These are phyloP conservation scores for Phytophthora pini DNA, from an alignment of 352 stramenopile species.

Conservation along the genomic window DNA sequence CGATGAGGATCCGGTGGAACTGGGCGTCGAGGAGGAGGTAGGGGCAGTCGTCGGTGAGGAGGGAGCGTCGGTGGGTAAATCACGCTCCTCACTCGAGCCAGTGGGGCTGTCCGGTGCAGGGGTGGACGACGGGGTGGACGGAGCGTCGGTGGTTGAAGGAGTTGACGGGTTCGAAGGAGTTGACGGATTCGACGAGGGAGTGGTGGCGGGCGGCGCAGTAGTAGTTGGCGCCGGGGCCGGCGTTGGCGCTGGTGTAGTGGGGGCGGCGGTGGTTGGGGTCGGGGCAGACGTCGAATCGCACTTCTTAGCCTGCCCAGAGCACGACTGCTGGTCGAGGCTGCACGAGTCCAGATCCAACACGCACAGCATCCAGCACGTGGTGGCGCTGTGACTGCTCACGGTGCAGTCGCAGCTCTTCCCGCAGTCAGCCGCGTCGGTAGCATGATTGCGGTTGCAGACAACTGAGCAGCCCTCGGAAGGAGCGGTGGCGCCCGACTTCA, in stretches of 20 bases:
- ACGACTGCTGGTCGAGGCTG: slow-evolving; percentile 34
- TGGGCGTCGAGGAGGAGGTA: slow-evolving; percentile 6
- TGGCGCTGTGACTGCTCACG: slow-evolving; percentile 30
- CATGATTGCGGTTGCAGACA: slow-evolving; percentile 53
- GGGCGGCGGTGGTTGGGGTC: slow-evolving; percentile 18
- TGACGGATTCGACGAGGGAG: slow-evolving; percentile 1
- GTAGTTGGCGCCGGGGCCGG: slow-evolving; percentile 8
- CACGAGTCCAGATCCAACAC: slow-evolving; percentile 51
- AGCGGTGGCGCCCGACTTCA: slow-evolving; percentile 29
- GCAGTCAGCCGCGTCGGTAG: slow-evolving; percentile 31
- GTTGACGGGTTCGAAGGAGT: slow-evolving; percentile 16
- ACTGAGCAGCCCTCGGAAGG: slow-evolving; percentile 36
- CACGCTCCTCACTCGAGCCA: slow-evolving; percentile 9
- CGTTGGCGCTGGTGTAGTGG: slow-evolving; percentile 9
- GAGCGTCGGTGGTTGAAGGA: slow-evolving; percentile 5
- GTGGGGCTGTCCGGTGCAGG: slow-evolving; percentile 8
- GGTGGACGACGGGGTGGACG: not conserved
- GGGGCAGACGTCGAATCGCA: slow-evolving; percentile 27
- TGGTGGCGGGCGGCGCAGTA: not conserved
- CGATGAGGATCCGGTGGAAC: slow-evolving; percentile 1
- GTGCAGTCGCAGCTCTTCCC: slow-evolving; percentile 35
- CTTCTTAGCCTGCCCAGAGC: slow-evolving; percentile 44
- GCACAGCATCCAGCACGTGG: slow-evolving; percentile 66
- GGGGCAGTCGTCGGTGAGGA: slow-evolving; percentile 10
- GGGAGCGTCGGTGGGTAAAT: slow-evolving; percentile 6